These are phyloP conservation scores for Salmacisia buchloeana DNA, from an alignment of 1,284 basidiomycete species.

Conservation along the genomic window DNA sequence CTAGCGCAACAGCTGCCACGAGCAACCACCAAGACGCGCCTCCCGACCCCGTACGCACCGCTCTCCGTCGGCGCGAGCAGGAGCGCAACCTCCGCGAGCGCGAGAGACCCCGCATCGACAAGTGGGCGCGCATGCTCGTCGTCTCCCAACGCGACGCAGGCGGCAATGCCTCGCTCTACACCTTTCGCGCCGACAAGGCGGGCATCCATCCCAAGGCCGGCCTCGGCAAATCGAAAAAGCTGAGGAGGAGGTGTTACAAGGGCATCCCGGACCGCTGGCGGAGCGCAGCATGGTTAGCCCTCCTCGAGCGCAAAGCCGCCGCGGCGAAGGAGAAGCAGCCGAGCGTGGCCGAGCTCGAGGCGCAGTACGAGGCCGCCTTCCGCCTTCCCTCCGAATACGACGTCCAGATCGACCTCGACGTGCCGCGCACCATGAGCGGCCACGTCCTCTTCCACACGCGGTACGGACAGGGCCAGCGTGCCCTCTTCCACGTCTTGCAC, in stretches of 20 bases:
- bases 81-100: conserved; percentile 14
- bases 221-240: conserved; percentile 39
- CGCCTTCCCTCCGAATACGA: conserved; percentile 71
- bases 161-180: conserved; percentile 14
- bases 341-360: conserved; percentile 23
- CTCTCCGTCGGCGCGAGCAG: background rate
- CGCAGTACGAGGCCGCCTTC: conserved; percentile 56
- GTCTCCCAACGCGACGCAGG: conserved; percentile 27
- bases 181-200: conserved; percentile 6
- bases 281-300: conserved; percentile 78
- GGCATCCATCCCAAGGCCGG: conserved; percentile 18
- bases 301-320: conserved; percentile 50
- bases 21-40: too few relatives aligned
- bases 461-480: conserved; percentile 68
- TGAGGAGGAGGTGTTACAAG: conserved; percentile 75
- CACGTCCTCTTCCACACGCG: conserved; percentile 91
- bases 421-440: conserved; percentile 90
- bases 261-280: conserved; percentile 96
- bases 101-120: conserved; percentile 29
- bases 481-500: conserved; percentile 83
- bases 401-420: conserved; percentile 96
- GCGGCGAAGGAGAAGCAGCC: background rate
- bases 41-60: conserved; percentile 1
- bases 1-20: too few relatives aligned
- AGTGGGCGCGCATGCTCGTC: conserved; percentile 35